Evolutionary conservation across 495 filamentous ascomycete species (phyloP), one percentile per base, ranked within the genome.

Genomic region (Thermothielavioides terrestris): DNA sequence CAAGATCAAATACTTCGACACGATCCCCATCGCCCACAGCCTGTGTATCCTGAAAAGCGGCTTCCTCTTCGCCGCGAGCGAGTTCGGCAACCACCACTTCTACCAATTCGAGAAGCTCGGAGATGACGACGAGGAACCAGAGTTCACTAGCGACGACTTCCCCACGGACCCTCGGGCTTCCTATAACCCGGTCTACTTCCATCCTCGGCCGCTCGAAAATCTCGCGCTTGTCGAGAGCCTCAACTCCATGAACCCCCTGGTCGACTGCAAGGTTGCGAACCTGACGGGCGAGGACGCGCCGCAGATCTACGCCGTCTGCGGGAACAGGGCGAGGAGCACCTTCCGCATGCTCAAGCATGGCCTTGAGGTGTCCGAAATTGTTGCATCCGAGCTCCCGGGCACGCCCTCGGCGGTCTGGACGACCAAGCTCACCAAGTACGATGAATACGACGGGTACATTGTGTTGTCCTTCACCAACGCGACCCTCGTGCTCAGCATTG

Each of bases 1-100:
- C 27, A 94, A 88, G 64, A 91, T 99, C 69, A 95, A 95, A 64
- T 97, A 96, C 61, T 99, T 96, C 54, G 94, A 97, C 55, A 97
- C 94, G 0, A 87, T 96, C 7, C 92, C 94, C 0, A 71, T 92
- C 32, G 89, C 90, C 1, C 79, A 87, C 0, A 89, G 77, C 57
- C 74, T 99, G 14, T 84, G 88, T 62, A 94, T 99, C 54, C 68
- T 97, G 53, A 95, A 95, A 67, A 96, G 90, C 53, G 94, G 92
- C 10, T 97, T 95, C 65, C 75, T 97, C 26, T 99, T 90, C 62
- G 85, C 91, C 31, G 92, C 90, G 12, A 85, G 86, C 62, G 91
- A 97, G 67, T 84, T 83, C 39, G 94, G 94, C 14, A 90, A 95
- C 53, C 88, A 94, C 61, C 82, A 89, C 54, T 89, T 99, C 50